Conservation (phyloP, 208 protist genomes). For the Tritrichomonas foetus region DNA sequence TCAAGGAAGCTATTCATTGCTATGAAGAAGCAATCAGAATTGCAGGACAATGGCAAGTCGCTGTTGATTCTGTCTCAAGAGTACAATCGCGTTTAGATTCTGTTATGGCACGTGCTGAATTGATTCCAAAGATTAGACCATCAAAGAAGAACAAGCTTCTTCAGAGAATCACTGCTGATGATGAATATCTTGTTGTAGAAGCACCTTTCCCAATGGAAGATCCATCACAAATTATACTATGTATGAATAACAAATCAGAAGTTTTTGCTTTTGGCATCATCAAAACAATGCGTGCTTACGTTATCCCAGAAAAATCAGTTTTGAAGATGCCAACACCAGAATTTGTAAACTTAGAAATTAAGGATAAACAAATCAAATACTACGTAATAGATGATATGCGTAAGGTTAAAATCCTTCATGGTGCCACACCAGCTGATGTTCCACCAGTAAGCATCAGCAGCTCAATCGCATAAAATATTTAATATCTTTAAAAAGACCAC, state of each 20-base stretch:
- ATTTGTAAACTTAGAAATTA: not conserved
- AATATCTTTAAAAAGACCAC: no score
- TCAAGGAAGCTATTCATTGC: not conserved
- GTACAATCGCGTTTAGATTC: not conserved
- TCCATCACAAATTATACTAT: not conserved
- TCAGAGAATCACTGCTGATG: not conserved
- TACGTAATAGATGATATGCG: not conserved
- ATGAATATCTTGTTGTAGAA: constrained; percentile 26
- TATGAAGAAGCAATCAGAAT: constrained; percentile 6
- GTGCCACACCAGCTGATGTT: not conserved
- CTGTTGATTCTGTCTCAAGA: not conserved
- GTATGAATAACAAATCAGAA: not conserved
- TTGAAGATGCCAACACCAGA: not conserved
- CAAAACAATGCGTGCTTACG: constrained; percentile 7
- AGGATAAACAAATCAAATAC: not conserved
- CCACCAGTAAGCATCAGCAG: not conserved
- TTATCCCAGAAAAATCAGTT: constrained; percentile 9
- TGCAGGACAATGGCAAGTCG: not conserved
- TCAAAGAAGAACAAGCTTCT: not conserved
- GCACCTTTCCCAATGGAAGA: not conserved
- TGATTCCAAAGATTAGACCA: not conserved
- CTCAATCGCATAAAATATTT: constrained; percentile 36
- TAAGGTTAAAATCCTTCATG: not conserved
- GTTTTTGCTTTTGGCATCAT: not conserved
- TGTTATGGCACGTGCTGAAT: not conserved